Conservation (phyloP, 495 filamentous ascomycete genomes). For the Penicillium macrosclerotiorum region DNA sequence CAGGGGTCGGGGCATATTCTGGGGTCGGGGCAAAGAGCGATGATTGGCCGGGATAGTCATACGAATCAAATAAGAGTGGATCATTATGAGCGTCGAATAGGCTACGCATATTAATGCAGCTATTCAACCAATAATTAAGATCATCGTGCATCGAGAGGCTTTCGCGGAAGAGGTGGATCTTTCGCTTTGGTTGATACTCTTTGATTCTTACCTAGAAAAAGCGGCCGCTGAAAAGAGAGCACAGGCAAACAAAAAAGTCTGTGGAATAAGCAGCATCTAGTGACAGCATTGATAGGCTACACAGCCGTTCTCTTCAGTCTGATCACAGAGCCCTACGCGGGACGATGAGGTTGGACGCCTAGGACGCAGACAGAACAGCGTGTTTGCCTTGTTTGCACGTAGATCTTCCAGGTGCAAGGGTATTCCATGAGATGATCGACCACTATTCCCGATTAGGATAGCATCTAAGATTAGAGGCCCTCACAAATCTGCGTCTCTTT, state of each 20-base stretch:
- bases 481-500: conserved; percentile 1
- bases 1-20: conserved; percentile 4
- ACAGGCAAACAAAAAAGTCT: not conserved
- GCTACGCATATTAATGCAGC: not conserved
- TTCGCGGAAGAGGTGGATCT: not conserved
- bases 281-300: not conserved
- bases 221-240: not conserved
- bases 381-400: conserved; percentile 9
- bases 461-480: conserved; percentile 3
- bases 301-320: not conserved
- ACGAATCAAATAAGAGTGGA: conserved; percentile 1
- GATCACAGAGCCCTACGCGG: not conserved
- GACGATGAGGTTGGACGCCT: not conserved
- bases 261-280: not conserved
- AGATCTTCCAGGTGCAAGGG: conserved; percentile 3
- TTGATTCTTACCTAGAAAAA: conserved; percentile 3
- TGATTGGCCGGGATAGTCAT: not conserved
- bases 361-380: not conserved
- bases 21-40: conserved; percentile 9
- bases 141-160: not conserved
- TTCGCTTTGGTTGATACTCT: not conserved
- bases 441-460: conserved; percentile 5
- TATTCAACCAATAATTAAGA: not conserved
- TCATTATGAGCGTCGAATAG: conserved; percentile 4
- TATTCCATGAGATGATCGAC: conserved; percentile 10